Evolutionary conservation across 2,329 filamentous ascomycete genomes (phyloP), one percentile per base, ranked within the genome.

Genomic region (Fusarium solani-melongenae): DNA sequence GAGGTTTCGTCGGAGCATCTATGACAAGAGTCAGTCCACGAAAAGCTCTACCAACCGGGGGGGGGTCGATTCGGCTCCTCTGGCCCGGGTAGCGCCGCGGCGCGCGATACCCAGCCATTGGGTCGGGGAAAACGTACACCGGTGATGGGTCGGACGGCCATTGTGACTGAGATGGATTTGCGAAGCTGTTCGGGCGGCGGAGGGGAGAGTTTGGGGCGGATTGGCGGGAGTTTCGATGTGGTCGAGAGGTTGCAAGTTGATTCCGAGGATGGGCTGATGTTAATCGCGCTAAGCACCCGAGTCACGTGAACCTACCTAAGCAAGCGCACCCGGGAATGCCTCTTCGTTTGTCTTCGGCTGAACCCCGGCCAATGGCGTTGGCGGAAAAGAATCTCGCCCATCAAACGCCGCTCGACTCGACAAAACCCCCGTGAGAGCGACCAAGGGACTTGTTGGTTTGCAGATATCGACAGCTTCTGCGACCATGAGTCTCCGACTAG

Each of bases 401-500:
- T 67, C 61, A 62, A 62, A 61, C 44, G 56, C 64, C 24, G 24
- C 62, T 38, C 51, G 66, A 70, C 57, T 70, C 44, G 69, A 75
- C 58, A 70, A 64, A 62, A 69, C 58, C 56, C 58, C 56, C 33
- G 64, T 67, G 66, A 66, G 70, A 71, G 58, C 59, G 67, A 75
- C 56, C 33, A 63, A 41, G 72, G 73, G 64, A 74, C 63, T 67
- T 72, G 69, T 72, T 72, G 71, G 66, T 71, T 72, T 73, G 67
- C 70, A 71, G 67, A 70, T 38, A 60, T 59, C 60, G 57, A 74
- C 56, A 64, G 66, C 46, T 72, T 67, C 68, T 73, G 71, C 72
- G 56, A 79, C 74, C 79, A 94, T 94, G 92, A 93, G 87, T 83
- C 82, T 92, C 77, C 88, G 88, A 82, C 84, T 91, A 79, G 90